Percentiles rank a stretch among this genome's conserved stretches.
These are phyloP conservation scores for Pseudogymnoascus sp. DNA, from an alignment of 2,329 filamentous ascomycete species.

Conservation along the genomic window DNA sequence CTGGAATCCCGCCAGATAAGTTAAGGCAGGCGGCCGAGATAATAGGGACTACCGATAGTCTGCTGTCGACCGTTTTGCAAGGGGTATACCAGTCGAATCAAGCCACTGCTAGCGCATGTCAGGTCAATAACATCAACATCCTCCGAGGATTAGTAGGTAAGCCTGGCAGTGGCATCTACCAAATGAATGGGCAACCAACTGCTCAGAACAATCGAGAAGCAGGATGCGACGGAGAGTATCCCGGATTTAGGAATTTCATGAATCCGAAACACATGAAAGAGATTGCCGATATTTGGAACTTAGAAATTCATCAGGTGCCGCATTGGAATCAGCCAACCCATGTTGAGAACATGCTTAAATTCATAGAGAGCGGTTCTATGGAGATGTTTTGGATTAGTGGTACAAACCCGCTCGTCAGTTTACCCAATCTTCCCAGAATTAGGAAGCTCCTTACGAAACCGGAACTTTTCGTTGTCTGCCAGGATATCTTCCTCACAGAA, in stretches of 20 bases:
- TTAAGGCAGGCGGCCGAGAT: conserved; percentile 28
- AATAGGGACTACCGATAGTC: conserved; percentile 25
- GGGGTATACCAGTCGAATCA: conserved; percentile 35
- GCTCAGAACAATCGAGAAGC: conserved; percentile 33
- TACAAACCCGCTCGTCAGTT: conserved; percentile 32
- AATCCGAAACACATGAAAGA: conserved; percentile 31
- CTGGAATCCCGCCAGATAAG: conserved; percentile 26
- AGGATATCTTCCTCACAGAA: conserved; percentile 32
- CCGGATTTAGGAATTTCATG: conserved; percentile 30
- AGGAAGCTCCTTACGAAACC: conserved; percentile 27
- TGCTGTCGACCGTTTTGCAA: conserved; percentile 32
- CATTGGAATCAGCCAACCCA: conserved; percentile 33
- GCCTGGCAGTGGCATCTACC: conserved; percentile 29
- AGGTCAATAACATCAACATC: conserved; percentile 35
- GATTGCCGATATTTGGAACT: conserved; percentile 31
- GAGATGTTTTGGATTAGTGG: conserved; percentile 32
- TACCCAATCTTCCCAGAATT: conserved; percentile 28
- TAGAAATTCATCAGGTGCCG: conserved; percentile 27
- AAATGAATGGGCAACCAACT: conserved; percentile 34
- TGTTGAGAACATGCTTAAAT: conserved; percentile 30
- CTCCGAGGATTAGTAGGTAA: conserved; percentile 30
- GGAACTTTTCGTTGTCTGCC: conserved; percentile 28
- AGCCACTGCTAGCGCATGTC: conserved; percentile 32
- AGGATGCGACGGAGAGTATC: conserved; percentile 32
- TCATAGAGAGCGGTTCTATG: conserved; percentile 28